Base-by-base conservation (phyloP, 2,329 filamentous ascomycete genomes). In the Ophiostoma novo-ulmi region DNA sequence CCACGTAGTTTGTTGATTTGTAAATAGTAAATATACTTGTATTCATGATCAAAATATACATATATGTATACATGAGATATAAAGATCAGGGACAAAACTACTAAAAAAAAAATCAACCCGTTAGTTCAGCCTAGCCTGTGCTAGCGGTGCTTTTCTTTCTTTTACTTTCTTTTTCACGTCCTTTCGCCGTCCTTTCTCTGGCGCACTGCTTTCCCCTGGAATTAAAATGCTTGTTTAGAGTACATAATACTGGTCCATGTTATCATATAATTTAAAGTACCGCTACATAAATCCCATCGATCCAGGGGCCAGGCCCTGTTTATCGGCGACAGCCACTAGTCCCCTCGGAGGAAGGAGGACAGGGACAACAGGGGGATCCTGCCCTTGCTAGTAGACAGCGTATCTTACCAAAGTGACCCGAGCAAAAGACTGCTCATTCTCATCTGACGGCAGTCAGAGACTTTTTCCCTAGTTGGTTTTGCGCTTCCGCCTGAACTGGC, bases 21-120 rank as follows among this genome's bases (percentile, higher is more conserved):
- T 10, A 39, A 13, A 39, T 13, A 31, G 31, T 31, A 31, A 31
- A 31, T 31, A 31, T 31, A 31, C 31, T 4, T 31, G 31, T 31
- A 17, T 44, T 44, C 10, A 44, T 48, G 14, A 48, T n/a, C 5
- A n/a, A 20, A 48, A 17, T 5, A 48, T 20, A 48, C 5, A 20
- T 17, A 48, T 17, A 48, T 38, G 36, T 3, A 48, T 61, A 11
- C 26, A 55, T 10, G 44, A 20, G 14, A 52, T 55, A 8, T 0
- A 55, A 26, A 63, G 26, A 31, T 35, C 58, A 63, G 26, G 58
- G 67, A 65, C 44, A 31, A 31, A 31, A 31, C 38, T 39, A 39
- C 63, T 70, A 68, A 70, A 72, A 68, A 70, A 72, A 72, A 70
- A 38, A 38, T 71, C 68, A 63, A 63, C 38, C 61, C 70, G 36